These are phyloP conservation scores for Hortiboletus flavorubellus DNA, from an alignment of 768 basidiomycete genomes.

Conservation along the genomic window DNA sequence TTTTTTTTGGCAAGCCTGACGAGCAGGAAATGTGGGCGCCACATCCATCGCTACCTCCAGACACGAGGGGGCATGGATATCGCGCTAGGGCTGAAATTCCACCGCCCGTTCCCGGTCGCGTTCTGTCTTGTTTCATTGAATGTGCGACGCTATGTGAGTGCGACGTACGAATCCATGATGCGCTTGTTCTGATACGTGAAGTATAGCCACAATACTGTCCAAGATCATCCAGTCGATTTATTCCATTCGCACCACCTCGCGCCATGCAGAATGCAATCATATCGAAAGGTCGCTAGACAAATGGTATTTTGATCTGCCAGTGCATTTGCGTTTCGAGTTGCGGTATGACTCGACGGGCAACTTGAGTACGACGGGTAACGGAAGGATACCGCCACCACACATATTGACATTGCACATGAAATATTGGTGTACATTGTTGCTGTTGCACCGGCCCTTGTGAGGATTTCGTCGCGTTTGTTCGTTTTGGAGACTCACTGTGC, in stretches of 20 bases:
- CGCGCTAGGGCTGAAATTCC: constrained; percentile 15
- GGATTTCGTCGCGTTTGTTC: constrained; percentile 23
- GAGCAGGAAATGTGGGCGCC: constrained; percentile 56
- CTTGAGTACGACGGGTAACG: constrained; percentile 14
- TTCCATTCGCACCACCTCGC: constrained; percentile 56
- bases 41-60: constrained; percentile 35
- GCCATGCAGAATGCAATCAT: constrained; percentile 53
- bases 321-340: constrained; percentile 62
- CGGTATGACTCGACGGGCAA: constrained; percentile 38
- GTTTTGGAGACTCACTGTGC: constrained; percentile 3
- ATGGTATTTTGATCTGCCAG: constrained; percentile 71
- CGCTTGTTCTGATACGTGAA: constrained; percentile 5
- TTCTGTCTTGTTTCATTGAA: constrained; percentile 75
- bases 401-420: constrained; percentile 79
- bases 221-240: constrained; percentile 71
- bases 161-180: neutral
- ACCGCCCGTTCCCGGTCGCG: constrained; percentile 41
- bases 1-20: constrained; percentile 46
- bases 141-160: constrained; percentile 67
- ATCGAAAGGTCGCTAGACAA: constrained; percentile 65
- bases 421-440: constrained; percentile 76
- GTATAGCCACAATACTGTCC: constrained; percentile 62
- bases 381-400: constrained; percentile 53
- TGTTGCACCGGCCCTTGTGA: constrained; percentile 79
- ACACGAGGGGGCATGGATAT: constrained; percentile 30